Conservation (phyloP, 331 rosid genomes). For the Erythrophleum ivorense region DNA sequence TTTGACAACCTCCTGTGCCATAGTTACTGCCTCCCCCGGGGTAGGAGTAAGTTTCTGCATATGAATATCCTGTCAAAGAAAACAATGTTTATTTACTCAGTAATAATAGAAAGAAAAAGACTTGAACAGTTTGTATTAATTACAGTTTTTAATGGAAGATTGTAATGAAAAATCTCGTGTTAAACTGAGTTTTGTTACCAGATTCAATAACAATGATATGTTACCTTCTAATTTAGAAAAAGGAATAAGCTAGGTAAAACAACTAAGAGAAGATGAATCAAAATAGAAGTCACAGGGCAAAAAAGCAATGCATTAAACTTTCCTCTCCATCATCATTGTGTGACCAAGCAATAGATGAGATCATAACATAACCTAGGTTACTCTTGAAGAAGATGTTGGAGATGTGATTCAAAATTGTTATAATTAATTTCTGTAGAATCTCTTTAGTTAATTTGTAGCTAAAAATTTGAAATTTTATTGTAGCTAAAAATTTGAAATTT, state of each 20-base stretch:
- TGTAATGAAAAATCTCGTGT: background rate
- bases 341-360: background rate
- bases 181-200: background rate
- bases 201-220: background rate
- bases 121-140: background rate
- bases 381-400: too few species aligned
- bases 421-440: too few species aligned
- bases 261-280: background rate
- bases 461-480: too few species aligned
- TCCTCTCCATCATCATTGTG: background rate
- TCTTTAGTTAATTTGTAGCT: too few species aligned
- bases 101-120: background rate
- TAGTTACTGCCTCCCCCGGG: slow-evolving; percentile 76
- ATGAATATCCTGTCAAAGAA: slow-evolving; percentile 53
- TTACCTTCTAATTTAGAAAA: background rate
- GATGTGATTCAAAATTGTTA: too few species aligned
- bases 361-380: background rate
- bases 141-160: background rate
- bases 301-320: background rate
- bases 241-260: background rate
- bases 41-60: slow-evolving; percentile 53
- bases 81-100: background rate
- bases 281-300: background rate
- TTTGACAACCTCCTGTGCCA: slow-evolving; percentile 82
- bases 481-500: too few species aligned